Conservation (phyloP, 345 rosid genomes). For the Chamaenerion angustifolium region DNA sequence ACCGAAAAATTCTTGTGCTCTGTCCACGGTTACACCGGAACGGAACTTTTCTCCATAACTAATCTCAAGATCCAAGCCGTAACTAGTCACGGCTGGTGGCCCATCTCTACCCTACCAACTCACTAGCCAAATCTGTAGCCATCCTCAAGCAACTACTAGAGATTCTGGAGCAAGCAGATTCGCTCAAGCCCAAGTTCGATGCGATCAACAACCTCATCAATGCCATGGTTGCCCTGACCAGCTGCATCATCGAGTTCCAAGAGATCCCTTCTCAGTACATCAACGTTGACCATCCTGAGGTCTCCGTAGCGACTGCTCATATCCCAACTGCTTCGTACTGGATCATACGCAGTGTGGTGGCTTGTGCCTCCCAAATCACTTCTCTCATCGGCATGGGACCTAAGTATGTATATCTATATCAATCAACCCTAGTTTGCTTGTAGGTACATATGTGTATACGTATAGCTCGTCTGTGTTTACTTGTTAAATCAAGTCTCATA, state of each 20-base stretch:
- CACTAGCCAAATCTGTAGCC: constrained; percentile 45
- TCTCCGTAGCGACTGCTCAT: constrained; percentile 19
- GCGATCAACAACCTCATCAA: constrained; percentile 20
- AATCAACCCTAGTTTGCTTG: too few species aligned
- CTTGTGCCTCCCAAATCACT: constrained; percentile 32
- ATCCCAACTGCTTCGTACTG: constrained; percentile 54
- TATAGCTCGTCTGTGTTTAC: not conserved
- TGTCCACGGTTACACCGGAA: too few species aligned
- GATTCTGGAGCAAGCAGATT: constrained; percentile 16
- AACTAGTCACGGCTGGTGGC: constrained; percentile 38
- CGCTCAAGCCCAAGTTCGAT: constrained; percentile 26
- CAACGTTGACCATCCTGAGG: constrained; percentile 15
- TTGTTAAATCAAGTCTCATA: not conserved
- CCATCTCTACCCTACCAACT: constrained; percentile 32
- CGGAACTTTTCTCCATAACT: too few species aligned
- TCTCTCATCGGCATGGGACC: constrained; percentile 30
- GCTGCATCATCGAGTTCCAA: constrained; percentile 33
- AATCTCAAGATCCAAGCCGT: too few species aligned
- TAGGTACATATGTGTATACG: too few species aligned
- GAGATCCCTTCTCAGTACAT: constrained; percentile 38
- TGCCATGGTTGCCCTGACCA: constrained; percentile 29
- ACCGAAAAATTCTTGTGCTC: too few species aligned
- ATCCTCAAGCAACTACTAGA: constrained; percentile 42
- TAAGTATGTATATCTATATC: constrained; percentile 25
- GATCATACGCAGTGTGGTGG: constrained; percentile 32